Evolutionary conservation across 495 filamentous ascomycete species (phyloP).

Genomic region (Chaetomium cochliodes): DNA sequence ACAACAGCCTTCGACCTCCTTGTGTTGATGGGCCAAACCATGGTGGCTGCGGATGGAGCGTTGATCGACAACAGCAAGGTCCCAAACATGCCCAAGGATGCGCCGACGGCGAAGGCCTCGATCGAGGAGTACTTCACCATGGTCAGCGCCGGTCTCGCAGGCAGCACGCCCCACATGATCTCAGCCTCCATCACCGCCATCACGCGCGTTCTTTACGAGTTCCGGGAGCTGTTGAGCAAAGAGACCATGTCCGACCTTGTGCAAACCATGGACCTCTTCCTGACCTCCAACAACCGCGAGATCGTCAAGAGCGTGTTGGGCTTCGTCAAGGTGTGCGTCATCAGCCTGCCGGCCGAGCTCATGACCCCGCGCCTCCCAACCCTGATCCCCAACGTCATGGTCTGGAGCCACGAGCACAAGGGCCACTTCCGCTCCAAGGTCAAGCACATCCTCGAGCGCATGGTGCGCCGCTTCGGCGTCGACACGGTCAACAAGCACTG

Average conservation of each 20-base stretch:
- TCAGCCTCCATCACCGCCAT: slow-evolving; percentile 90
- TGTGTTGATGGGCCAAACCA: slow-evolving; percentile 80
- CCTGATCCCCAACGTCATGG: slow-evolving; percentile 84
- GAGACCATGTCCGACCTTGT: slow-evolving; percentile 72
- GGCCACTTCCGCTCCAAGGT: slow-evolving; percentile 93
- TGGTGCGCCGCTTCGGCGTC: slow-evolving; percentile 85
- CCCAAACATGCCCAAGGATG: slow-evolving; percentile 74
- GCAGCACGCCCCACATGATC: slow-evolving; percentile 89
- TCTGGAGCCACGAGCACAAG: slow-evolving; percentile 97
- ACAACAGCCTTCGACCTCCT: slow-evolving; percentile 87
- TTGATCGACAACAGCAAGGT: slow-evolving; percentile 80
- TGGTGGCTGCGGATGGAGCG: slow-evolving; percentile 65
- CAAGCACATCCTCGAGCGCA: slow-evolving; percentile 92
- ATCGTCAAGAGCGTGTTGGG: slow-evolving; percentile 90
- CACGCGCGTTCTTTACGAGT: slow-evolving; percentile 87
- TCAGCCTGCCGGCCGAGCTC: slow-evolving; percentile 72
- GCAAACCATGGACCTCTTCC: slow-evolving; percentile 88
- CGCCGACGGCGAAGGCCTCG: slow-evolving; percentile 70
- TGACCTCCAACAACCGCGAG: slow-evolving; percentile 91
- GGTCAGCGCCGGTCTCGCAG: slow-evolving; percentile 92
- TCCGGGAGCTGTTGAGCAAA: slow-evolving; percentile 57
- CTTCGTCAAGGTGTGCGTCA: slow-evolving; percentile 93
- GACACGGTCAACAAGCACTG: slow-evolving; percentile 71
- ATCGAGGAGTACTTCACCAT: slow-evolving; percentile 98
- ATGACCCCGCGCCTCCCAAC: slow-evolving; percentile 69